Percentiles rank a stretch among this genome's conserved stretches.
Conservation (phyloP, 1,284 basidiomycete genomes). For the Farysia itapuensis region DNA sequence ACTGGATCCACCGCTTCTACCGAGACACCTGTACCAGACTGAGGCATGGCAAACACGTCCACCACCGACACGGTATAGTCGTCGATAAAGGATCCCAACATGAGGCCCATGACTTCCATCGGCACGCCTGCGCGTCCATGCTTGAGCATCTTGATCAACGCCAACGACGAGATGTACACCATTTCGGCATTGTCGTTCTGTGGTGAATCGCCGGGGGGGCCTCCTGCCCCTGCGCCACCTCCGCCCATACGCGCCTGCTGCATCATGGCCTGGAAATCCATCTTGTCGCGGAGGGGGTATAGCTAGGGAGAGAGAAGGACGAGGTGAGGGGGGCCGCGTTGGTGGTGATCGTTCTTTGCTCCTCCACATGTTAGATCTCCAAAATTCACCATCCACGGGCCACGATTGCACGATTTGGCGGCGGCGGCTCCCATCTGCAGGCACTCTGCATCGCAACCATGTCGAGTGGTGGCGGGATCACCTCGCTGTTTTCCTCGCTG, state of each 20-base stretch:
- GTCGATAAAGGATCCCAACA: constrained; percentile 98
- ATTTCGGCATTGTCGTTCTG: constrained; percentile 62
- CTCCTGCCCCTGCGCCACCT: constrained; percentile 21
- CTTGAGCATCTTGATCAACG: constrained; percentile 80
- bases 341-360: too few species aligned
- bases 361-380: background rate
- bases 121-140: constrained; percentile 98
- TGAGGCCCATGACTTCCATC: constrained; percentile 99
- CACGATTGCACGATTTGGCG: too few species aligned
- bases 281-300: constrained; percentile 1
- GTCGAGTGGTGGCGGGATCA: constrained; percentile 30
- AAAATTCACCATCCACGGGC: too few species aligned
- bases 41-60: constrained; percentile 99
- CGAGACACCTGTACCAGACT: constrained; percentile 95
- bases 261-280: constrained; percentile 55
- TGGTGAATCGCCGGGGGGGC: constrained; percentile 44
- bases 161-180: constrained; percentile 58
- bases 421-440: too few species aligned
- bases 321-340: background rate
- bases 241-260: constrained; percentile 51
- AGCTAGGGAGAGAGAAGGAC: background rate
- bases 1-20: constrained; percentile 99
- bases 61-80: constrained; percentile 85
- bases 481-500: constrained; percentile 39
- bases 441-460: too few species aligned